Evolutionary conservation across 2,329 filamentous ascomycete genomes (phyloP).

Genomic region (Aspergillus ibericus): DNA sequence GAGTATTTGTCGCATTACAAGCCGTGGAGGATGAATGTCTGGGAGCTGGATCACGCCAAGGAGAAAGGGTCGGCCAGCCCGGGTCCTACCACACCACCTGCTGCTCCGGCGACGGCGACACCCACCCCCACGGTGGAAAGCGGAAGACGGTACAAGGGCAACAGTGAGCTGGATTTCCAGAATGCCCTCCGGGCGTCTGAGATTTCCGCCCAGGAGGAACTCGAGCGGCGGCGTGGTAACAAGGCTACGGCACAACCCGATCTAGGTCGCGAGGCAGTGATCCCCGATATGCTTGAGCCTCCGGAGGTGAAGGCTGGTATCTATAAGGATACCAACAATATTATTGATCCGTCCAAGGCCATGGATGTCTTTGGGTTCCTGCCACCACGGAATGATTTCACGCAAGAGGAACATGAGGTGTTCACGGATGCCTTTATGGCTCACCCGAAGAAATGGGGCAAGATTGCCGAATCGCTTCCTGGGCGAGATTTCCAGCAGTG

Average conservation of each 20-base stretch:
- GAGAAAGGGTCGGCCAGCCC: conserved; percentile 40
- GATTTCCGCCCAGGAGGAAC: conserved; percentile 50
- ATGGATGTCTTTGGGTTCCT: conserved; percentile 47
- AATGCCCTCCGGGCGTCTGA: conserved; percentile 50
- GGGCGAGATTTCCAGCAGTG: conserved; percentile 50
- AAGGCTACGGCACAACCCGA: conserved; percentile 48
- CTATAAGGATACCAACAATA: conserved; percentile 51
- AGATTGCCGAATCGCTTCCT: conserved; percentile 50
- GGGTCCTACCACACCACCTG: conserved; percentile 35
- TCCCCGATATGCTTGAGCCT: conserved; percentile 50
- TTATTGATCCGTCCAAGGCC: conserved; percentile 39
- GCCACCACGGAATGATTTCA: conserved; percentile 50
- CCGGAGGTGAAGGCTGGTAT: conserved; percentile 38
- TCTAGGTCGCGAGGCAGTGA: conserved; percentile 46
- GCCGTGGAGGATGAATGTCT: conserved; percentile 46
- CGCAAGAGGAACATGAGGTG: conserved; percentile 45
- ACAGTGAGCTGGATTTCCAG: conserved; percentile 52
- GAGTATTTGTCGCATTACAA: conserved; percentile 46
- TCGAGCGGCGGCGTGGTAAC: conserved; percentile 45
- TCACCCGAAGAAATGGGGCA: conserved; percentile 53
- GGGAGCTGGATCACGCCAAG: conserved; percentile 44
- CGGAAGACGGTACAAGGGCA: conserved; percentile 48
- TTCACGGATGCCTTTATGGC: conserved; percentile 51
- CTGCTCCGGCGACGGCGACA: conserved; percentile 31
- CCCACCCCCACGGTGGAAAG: conserved; percentile 36